Percentiles rank a stretch among this genome's conserved stretches.
Conservation (phyloP, 345 rosid species). For the Raphanus sativus region DNA sequence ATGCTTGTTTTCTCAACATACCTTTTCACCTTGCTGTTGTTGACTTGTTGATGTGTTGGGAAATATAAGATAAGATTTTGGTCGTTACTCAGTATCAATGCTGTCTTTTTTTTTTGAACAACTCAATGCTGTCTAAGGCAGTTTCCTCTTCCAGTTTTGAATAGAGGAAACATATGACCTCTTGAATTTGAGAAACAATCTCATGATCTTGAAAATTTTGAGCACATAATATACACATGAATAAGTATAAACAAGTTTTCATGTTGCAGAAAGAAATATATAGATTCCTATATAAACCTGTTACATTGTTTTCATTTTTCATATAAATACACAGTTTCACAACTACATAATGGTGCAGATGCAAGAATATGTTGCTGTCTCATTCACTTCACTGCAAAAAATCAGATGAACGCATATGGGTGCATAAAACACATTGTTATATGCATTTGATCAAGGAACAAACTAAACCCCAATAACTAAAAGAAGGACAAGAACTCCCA, state of each 20-base stretch:
- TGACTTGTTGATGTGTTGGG: not conserved
- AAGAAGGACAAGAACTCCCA: not conserved
- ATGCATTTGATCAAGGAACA: not conserved
- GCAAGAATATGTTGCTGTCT: slow-evolving; percentile 59
- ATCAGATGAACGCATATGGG: not conserved
- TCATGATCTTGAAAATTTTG: not conserved
- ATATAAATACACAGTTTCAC: no score
- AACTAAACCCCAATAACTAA: not conserved
- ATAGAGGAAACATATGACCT: not conserved
- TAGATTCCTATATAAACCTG: no score
- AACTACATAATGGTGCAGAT: slow-evolving; percentile 65
- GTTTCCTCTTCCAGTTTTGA: not conserved
- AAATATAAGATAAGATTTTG: not conserved
- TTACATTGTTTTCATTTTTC: no score
- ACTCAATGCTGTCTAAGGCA: not conserved
- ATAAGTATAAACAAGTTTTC: not conserved
- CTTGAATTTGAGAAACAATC: not conserved
- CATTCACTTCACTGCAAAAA: slow-evolving; percentile 51
- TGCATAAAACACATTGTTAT: not conserved
- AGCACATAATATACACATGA: not conserved
- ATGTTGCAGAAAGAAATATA: not conserved
- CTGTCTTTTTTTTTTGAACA: not conserved
- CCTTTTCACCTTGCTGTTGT: slow-evolving; percentile 1
- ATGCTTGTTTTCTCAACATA: slow-evolving; percentile 1
- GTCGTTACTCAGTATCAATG: not conserved